phyloP scores from a whole-genome alignment of 2,329 filamentous ascomycete species.

The Teratosphaeria destructans region DNA sequence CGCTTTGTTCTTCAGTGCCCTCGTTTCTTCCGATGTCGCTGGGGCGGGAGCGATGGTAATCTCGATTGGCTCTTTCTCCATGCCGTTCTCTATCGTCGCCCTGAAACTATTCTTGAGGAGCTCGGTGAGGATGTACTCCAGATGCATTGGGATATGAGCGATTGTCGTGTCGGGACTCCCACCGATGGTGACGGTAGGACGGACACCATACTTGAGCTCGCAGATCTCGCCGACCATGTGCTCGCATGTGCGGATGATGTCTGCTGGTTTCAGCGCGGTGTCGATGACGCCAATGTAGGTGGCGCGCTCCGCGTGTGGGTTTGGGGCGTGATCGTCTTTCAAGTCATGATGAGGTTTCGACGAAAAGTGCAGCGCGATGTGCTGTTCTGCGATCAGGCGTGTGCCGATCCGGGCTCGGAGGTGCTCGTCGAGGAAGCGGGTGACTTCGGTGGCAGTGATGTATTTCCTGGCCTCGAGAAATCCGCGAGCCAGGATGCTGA shows the following conservation, averaged over 20 bases:
- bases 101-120: conserved; percentile 94
- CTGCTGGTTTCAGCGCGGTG: conserved; percentile 71
- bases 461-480: conserved; percentile 92
- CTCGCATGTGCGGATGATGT: conserved; percentile 73
- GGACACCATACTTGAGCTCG: conserved; percentile 86
- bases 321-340: conserved; percentile 31
- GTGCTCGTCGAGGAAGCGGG: conserved; percentile 84
- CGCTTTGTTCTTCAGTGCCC: conserved; percentile 11
- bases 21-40: conserved; percentile 30
- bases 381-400: conserved; percentile 87
- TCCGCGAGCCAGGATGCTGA: conserved; percentile 79
- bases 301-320: conserved; percentile 32
- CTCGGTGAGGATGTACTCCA: conserved; percentile 96
- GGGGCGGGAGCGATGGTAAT: conserved; percentile 76
- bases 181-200: conserved; percentile 69
- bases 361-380: conserved; percentile 76
- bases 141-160: conserved; percentile 86
- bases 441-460: conserved; percentile 73
- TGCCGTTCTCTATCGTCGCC: conserved; percentile 77
- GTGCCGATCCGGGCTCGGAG: conserved; percentile 90
- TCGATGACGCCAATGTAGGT: conserved; percentile 94
- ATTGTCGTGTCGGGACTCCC: conserved; percentile 82
- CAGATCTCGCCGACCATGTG: conserved; percentile 92
- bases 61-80: conserved; percentile 70
- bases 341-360: conserved; percentile 59